Base-by-base conservation (phyloP, 805 yeast genomes). In the Spathaspora arborariae region DNA sequence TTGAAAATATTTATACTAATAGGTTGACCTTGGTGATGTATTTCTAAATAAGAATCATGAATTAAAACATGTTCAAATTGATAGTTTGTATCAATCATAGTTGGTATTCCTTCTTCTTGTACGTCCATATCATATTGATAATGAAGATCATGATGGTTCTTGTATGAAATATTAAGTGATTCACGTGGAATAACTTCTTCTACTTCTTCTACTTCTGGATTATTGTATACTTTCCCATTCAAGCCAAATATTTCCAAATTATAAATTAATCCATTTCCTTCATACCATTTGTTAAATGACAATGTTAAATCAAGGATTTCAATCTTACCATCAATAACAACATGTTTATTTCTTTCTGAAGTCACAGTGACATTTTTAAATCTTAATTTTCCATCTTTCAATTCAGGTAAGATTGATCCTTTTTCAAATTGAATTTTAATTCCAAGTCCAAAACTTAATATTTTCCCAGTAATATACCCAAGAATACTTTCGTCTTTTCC, bases 1-100 rank as follows among this genome's bases (percentile, higher is more conserved):
- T 81, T 82, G 62, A 84, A 86, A 1, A 87, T 66, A 2, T 83
- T 68, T 19, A 87, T 62, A 38, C 76, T 41, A 79, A 51, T 0
- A 79, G 78, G 19, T 27, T 39, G 13, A 34, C 27, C 5, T 19
- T 48, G 51, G 42, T 68, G 70, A 52, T 58, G 58, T 1, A 76
- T 56, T 46, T 72, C 70, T 8, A 82, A 50, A 39, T 67, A 65
- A 1, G 84, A 75, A 57, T 82, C 85, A 36, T 65, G 75, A 7
- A 85, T 73, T 42, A 71, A 75, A 24, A 81, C 65, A 39, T 57
- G 60, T 20, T 60, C 60, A 21, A 72, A 53, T 24, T 57, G 59
- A 49, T 72, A 72, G 40, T 59, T 57, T 3, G 70, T 57, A 46
- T 68, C 72, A 36, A 70, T 37, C 4, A 48, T 6, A 9, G 26